These are phyloP conservation scores for Nicotiana tabacum DNA, from an alignment of 257 asterid species.

Conservation along the genomic window DNA sequence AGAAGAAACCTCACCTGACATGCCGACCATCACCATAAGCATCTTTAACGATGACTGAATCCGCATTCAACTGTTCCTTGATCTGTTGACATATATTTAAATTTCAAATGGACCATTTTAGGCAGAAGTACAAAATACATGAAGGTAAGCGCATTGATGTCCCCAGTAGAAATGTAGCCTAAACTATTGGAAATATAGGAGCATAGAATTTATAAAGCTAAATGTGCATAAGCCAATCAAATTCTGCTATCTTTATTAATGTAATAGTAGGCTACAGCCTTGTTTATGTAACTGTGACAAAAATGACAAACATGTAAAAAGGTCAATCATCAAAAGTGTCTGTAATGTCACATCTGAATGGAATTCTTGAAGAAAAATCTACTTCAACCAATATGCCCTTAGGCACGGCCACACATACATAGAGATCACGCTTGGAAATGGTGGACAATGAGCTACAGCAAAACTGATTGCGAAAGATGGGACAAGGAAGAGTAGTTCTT, in stretches of 20 bases:
- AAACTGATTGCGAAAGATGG: slow-evolving; percentile 2
- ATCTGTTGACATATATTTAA: slow-evolving; percentile 44
- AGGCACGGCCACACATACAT: background rate
- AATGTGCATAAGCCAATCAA: background rate
- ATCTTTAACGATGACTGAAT: slow-evolving; percentile 72
- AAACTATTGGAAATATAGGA: background rate
- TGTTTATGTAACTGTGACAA: background rate
- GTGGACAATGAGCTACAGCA: background rate
- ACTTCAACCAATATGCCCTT: background rate
- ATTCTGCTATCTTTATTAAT: background rate
- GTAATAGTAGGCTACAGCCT: background rate
- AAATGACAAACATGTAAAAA: background rate
- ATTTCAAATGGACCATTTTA: background rate
- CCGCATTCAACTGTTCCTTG: slow-evolving; percentile 82
- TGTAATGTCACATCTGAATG: background rate
- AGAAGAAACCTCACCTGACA: slow-evolving; percentile 55
- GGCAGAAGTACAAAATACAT: background rate
- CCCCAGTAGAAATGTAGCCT: background rate
- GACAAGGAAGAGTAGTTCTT: background rate
- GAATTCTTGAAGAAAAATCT: background rate
- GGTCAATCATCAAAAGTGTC: background rate
- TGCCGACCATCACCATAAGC: slow-evolving; percentile 98
- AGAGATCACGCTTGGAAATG: background rate
- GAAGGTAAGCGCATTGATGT: background rate
- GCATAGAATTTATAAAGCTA: background rate